phyloP scores from a whole-genome alignment of 2,329 filamentous ascomycete species.

The Leptodontidium sp. region DNA sequence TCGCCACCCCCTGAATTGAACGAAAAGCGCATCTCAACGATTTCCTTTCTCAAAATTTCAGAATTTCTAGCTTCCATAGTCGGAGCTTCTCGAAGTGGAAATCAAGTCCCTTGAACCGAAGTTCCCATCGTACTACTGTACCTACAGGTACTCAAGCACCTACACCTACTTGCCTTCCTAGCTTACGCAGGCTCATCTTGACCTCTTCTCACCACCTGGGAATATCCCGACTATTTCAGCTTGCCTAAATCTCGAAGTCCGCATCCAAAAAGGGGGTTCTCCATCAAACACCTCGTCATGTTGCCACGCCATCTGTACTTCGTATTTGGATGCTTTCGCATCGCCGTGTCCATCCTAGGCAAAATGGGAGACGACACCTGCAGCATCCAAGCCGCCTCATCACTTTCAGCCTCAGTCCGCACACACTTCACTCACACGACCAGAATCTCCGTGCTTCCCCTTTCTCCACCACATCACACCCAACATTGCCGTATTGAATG shows the following conservation, averaged over 20 bases:
- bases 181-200: too few species aligned
- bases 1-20: conserved; percentile 4
- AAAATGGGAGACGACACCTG: conserved; percentile 1
- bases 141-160: background rate
- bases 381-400: conserved; percentile 11
- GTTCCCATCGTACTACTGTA: background rate
- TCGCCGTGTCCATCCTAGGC: background rate
- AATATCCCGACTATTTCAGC: conserved; percentile 14
- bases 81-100: background rate
- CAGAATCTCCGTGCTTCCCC: background rate
- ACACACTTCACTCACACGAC: background rate
- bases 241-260: background rate
- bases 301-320: background rate
- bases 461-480: background rate
- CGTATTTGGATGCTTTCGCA: too few species aligned
- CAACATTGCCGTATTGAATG: conserved; percentile 1
- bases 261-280: background rate
- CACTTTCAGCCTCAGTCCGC: conserved; percentile 8
- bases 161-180: background rate
- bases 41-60: background rate
- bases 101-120: background rate
- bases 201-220: conserved; percentile 13
- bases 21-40: background rate
- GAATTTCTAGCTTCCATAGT: background rate
- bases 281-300: conserved; percentile 2